Evolutionary conservation across 2,329 filamentous ascomycete genomes (phyloP).

Genomic region (Raffaelea albimanens): DNA sequence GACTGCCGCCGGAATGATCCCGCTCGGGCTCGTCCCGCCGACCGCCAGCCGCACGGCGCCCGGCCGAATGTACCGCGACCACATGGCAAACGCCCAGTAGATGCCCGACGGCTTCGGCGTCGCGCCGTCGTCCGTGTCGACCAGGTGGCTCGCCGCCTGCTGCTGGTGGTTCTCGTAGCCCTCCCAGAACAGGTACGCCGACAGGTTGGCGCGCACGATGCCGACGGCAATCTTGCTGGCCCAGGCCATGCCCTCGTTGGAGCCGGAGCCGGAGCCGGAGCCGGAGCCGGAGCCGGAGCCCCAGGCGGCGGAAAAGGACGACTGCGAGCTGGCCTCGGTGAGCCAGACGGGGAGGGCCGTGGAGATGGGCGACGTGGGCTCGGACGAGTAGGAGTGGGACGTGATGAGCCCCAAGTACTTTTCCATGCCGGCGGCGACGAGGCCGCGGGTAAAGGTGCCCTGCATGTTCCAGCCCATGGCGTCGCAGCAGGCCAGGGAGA

Average conservation of each 20-base stretch:
- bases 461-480: slow-evolving; percentile 29
- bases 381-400: slow-evolving; percentile 21
- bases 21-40: slow-evolving; percentile 15
- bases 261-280: slow-evolving; percentile 26
- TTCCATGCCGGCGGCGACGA: slow-evolving; percentile 18
- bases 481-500: slow-evolving; percentile 26
- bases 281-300: no score
- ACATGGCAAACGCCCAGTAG: slow-evolving; percentile 32
- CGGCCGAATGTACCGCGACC: slow-evolving; percentile 27
- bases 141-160: slow-evolving; percentile 18
- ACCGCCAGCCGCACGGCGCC: slow-evolving; percentile 21
- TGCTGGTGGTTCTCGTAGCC: slow-evolving; percentile 21
- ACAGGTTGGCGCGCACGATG: slow-evolving; percentile 33
- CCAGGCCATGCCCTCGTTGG: slow-evolving; percentile 37
- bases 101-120: slow-evolving; percentile 2
- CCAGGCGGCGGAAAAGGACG: slow-evolving; percentile 19
- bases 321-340: not conserved
- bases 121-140: slow-evolving; percentile 19
- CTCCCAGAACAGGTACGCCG: slow-evolving; percentile 40
- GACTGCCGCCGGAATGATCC: slow-evolving; percentile 24
- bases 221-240: slow-evolving; percentile 35
- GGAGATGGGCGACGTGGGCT: slow-evolving; percentile 9
- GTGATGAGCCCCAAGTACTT: no score
- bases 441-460: slow-evolving; percentile 24
- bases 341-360: not conserved